These are phyloP conservation scores for Suhomyces pyralidae DNA, from an alignment of 805 yeast species.

Conservation along the genomic window DNA sequence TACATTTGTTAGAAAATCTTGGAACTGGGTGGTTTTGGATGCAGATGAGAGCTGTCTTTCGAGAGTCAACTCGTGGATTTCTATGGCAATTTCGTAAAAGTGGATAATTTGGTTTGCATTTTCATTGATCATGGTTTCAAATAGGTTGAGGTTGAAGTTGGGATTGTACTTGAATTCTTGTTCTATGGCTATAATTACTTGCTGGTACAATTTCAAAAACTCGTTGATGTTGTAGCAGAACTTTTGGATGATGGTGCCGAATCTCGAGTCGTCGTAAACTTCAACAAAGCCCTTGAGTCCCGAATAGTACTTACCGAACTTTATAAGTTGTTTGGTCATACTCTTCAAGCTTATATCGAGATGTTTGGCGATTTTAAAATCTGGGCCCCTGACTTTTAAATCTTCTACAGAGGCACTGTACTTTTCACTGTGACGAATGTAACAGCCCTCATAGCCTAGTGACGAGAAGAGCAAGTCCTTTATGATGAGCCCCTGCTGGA, in stretches of 20 bases:
- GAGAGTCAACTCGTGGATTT: constrained; percentile 49
- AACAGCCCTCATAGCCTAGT: constrained; percentile 73
- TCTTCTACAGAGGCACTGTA: constrained; percentile 47
- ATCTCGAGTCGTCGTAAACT: constrained; percentile 48
- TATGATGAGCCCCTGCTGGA: constrained; percentile 71
- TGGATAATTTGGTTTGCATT: constrained; percentile 42
- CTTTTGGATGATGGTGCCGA: constrained; percentile 74
- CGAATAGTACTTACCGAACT: constrained; percentile 60
- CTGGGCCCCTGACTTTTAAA: constrained; percentile 63
- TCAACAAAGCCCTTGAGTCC: constrained; percentile 61
- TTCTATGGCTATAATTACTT: constrained; percentile 46
- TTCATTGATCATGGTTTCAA: constrained; percentile 42
- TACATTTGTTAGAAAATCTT: constrained; percentile 34
- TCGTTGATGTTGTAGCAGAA: constrained; percentile 57
- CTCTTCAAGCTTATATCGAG: constrained; percentile 74
- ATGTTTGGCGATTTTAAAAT: constrained; percentile 65
- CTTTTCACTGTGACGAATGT: constrained; percentile 63
- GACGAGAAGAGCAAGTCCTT: constrained; percentile 68
- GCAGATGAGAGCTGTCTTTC: constrained; percentile 21
- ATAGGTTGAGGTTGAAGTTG: constrained; percentile 54
- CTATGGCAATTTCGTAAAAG: constrained; percentile 53
- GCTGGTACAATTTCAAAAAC: constrained; percentile 25
- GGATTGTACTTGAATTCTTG: constrained; percentile 46
- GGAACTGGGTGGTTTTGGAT: constrained; percentile 22
- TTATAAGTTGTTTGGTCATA: constrained; percentile 57